These are phyloP conservation scores for Picochlorum sp. DNA, from an alignment of 139 green algal species.

Conservation along the genomic window DNA sequence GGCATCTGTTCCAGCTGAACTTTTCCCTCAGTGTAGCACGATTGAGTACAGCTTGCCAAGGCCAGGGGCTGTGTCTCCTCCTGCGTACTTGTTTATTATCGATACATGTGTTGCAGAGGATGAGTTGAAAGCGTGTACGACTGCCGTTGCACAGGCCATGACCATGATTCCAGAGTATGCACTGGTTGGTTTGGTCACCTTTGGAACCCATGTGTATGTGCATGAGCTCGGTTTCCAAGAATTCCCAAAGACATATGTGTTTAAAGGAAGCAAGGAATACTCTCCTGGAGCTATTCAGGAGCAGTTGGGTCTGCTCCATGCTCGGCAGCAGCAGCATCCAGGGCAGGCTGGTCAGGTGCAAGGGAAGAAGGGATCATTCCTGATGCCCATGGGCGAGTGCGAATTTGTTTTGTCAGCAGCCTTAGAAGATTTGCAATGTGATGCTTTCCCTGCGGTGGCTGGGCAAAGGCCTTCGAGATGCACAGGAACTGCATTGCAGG, in stretches of 20 bases:
- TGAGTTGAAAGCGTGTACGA: slow-evolving; percentile 73
- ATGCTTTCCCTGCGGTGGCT: slow-evolving; percentile 69
- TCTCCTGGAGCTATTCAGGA: slow-evolving; percentile 33
- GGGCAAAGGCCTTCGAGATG: slow-evolving; percentile 70
- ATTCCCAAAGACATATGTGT: slow-evolving; percentile 87
- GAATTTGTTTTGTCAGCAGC: slow-evolving; percentile 84
- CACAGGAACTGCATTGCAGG: slow-evolving; percentile 87
- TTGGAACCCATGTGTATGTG: slow-evolving; percentile 93
- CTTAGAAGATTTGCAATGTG: slow-evolving; percentile 82
- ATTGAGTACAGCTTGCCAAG: slow-evolving; percentile 89
- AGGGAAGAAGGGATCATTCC: slow-evolving; percentile 36
- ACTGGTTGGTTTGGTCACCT: slow-evolving; percentile 86
- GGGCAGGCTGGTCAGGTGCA: slow-evolving; percentile 17
- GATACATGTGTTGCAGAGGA: slow-evolving; percentile 90
- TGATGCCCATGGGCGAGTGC: slow-evolving; percentile 79
- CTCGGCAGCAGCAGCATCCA: slow-evolving; percentile 25
- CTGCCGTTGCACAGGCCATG: slow-evolving; percentile 66
- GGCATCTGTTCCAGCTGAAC: slow-evolving; percentile 84
- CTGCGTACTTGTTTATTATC: slow-evolving; percentile 90
- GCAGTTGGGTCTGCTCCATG: slow-evolving; percentile 74
- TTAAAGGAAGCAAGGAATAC: slow-evolving; percentile 88
- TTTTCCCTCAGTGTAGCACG: slow-evolving; percentile 91
- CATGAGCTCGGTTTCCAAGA: slow-evolving; percentile 93
- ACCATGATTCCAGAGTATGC: slow-evolving; percentile 61
- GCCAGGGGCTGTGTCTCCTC: slow-evolving; percentile 45